These are phyloP conservation scores for Coelastrella sp. DNA, from an alignment of 139 green algal species.

Conservation along the genomic window DNA sequence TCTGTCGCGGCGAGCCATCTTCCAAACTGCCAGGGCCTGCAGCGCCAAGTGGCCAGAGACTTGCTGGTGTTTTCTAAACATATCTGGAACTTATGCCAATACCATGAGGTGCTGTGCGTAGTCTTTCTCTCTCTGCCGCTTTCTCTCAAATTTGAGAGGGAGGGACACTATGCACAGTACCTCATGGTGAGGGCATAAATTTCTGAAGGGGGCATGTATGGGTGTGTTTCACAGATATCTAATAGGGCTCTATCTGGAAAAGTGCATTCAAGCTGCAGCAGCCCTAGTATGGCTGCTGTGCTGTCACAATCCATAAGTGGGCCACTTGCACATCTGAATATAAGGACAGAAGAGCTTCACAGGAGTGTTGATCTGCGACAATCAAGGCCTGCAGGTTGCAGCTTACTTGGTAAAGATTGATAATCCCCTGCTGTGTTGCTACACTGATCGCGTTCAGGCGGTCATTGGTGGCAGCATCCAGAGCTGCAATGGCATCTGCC, in stretches of 20 bases:
- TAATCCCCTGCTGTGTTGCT: constrained; percentile 66
- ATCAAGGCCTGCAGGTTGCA: background rate
- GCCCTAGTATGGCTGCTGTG: no score
- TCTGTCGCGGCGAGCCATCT: constrained; percentile 63
- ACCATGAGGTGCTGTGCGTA: no score
- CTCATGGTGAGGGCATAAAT: no score
- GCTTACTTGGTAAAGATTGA: constrained; percentile 61
- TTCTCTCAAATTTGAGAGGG: no score
- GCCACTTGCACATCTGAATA: background rate
- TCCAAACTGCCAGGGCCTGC: constrained; percentile 76
- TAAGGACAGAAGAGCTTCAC: background rate
- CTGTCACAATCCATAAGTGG: no score
- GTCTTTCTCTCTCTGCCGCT: no score
- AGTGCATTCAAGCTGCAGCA: background rate
- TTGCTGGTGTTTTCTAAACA: background rate
- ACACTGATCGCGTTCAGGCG: constrained; percentile 74
- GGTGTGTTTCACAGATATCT: no score
- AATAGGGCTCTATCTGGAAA: no score
- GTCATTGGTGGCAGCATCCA: constrained; percentile 63
- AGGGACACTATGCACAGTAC: no score
- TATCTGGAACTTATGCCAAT: no score
- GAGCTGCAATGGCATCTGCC: constrained; percentile 57
- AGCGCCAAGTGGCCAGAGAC: background rate
- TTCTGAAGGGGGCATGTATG: no score
- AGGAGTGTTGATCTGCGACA: background rate